These are phyloP conservation scores for Ophiocordyceps camponoti-floridani DNA, from an alignment of 2,329 filamentous ascomycete genomes.

Conservation along the genomic window DNA sequence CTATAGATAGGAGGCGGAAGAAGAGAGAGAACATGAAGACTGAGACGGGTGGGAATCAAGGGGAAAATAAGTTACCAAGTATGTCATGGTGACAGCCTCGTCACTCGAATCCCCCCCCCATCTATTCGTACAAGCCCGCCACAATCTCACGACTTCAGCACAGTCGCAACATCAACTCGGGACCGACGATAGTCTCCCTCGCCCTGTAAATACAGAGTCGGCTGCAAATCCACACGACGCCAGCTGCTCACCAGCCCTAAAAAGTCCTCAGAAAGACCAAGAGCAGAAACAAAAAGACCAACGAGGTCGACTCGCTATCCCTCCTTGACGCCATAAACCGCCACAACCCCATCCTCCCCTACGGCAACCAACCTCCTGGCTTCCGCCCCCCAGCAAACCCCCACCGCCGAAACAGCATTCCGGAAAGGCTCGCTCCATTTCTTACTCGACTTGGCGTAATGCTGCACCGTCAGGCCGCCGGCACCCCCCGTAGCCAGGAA, in stretches of 20 bases:
- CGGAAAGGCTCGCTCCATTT: slow-evolving; percentile 75
- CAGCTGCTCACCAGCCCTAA: too few species aligned
- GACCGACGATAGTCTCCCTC: too few species aligned
- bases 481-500: slow-evolving; percentile 72
- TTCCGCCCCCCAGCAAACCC: slow-evolving; percentile 59
- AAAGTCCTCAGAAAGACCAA: too few species aligned
- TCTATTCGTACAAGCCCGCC: too few species aligned
- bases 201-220: too few species aligned
- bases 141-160: too few species aligned
- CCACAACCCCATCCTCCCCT: slow-evolving; percentile 58
- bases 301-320: background rate
- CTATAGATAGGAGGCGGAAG: background rate
- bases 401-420: slow-evolving; percentile 54
- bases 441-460: slow-evolving; percentile 77
- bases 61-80: too few species aligned
- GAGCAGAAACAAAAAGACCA: background rate
- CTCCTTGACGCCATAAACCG: slow-evolving; percentile 43
- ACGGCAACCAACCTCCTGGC: slow-evolving; percentile 61
- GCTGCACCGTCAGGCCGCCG: slow-evolving; percentile 68
- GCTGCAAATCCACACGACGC: too few species aligned
- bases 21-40: background rate
- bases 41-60: background rate
- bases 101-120: too few species aligned
- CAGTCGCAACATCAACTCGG: too few species aligned
- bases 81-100: too few species aligned